Evolutionary conservation across 2,329 filamentous ascomycete genomes (phyloP), one percentile per base, ranked within the genome.

Genomic region (Penicillium sp.): DNA sequence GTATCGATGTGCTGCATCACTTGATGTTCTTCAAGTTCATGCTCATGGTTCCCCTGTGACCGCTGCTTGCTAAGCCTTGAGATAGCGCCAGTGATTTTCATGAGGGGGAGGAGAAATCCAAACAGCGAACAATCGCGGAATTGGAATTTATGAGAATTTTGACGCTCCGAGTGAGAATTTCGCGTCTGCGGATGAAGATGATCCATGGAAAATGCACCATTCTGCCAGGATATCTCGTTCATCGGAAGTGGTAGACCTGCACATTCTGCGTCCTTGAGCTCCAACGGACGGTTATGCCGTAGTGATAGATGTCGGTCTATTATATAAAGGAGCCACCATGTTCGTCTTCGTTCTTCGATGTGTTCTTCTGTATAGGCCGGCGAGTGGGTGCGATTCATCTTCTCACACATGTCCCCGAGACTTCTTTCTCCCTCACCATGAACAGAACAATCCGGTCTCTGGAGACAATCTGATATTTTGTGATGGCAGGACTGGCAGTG

Each of bases 271-370:
- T 97, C 93, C 43, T 96, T 84, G 39, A 97, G 81, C 66, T 91
- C 93, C 13, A 96, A 80, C 1, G 92, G 92, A 44, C 91, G 84
- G 71, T 97, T 96, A 75, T 96, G 96, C 79, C 92, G 96, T 9
- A 97, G 78, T 0, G 92, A 91, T 38, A 97, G 78, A 75, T 97
- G 92, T 38, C 92, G 86, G 73, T 97, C 92, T 57, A 95, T 90
- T 42, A 90, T 91, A 76, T 96, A 97, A 46, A 94, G 80, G 8
- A 96, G 83, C 92, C 92, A 97, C 92, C 92, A 97, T 56, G 93
- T 90, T 32, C 92, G 85, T 52, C 92, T 86, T 46, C 92, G 83
- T 72, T 97, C 92, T 75, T 97, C 92, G 48, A 90, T 85, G 68
- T 94, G 90, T 70, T 97, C 92, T 65, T 95, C 91, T 0, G 86